Evolutionary conservation across 805 yeast genomes (phyloP), one percentile per base, ranked within the genome.

Genomic region (Wickerhamiella slavikovae): DNA sequence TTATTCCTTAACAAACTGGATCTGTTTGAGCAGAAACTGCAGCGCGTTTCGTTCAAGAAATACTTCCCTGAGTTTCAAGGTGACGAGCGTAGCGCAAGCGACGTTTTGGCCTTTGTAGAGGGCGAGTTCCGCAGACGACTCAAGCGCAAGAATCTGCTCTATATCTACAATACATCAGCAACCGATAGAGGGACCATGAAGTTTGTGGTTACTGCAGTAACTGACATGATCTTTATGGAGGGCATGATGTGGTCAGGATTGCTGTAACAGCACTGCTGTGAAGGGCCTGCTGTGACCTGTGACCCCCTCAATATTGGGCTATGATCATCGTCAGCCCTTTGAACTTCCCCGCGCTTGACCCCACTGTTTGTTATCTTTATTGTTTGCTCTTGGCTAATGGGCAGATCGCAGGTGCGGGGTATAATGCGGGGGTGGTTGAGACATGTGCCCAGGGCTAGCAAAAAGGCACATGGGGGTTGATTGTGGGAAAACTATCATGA

Each of bases 141-240:
- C 48, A 57, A 66, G 36, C 64, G 68, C 19, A 62, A 67, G 27
- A 67, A 71, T 38, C 85, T 82, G n/a, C 65, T 89, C 19, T 89
- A 89, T 47, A 75, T 79, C 15, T 94, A 82, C 54, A 58, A 82
- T 39, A 89, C 98, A 1, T 82, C 95, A 54, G 98, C 98, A 1
- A 89, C 98, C 0, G 96, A 89, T 49, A 68, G 91, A 0, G 60
- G 67, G 32, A 67, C 82, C 17, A 89, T 89, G 93, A 65, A 67
- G 44, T 85, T 83, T 45, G 94, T 89, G 12, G 60, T 89, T 33
- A 67, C 77, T 3, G 94, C 96, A 0, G 93, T 82, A 6, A 80
- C 95, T 1, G 96, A 89, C 54, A 62, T 80, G 67, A 67, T 89
- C 27, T 66, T 85, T 18, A 85, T 77, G 47, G 76, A 76, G 43